Evolutionary conservation across 805 yeast species (phyloP).

Genomic region (Teunomyces tritomae): DNA sequence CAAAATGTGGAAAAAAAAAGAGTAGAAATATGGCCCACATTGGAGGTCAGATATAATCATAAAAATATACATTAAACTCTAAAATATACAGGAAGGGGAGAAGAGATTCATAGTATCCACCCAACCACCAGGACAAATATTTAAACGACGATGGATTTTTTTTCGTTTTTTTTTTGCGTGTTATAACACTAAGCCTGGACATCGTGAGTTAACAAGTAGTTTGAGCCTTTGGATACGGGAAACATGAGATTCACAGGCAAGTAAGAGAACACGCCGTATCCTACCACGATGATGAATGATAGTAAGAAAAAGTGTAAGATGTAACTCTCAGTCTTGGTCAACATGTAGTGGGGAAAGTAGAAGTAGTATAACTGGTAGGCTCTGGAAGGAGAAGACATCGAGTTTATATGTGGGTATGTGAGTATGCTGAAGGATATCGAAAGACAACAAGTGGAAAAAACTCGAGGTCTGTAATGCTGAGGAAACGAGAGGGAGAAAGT

Average conservation of each 20-base stretch:
- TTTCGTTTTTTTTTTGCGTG: neutral
- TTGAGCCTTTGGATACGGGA: conserved; percentile 29
- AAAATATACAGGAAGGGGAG: neutral
- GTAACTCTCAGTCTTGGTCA: conserved; percentile 43
- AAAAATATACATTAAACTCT: neutral
- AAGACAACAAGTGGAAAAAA: neutral
- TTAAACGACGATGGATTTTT: neutral
- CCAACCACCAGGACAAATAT: neutral
- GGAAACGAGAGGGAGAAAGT: neutral
- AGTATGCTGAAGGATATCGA: neutral
- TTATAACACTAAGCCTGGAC: neutral
- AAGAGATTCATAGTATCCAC: neutral
- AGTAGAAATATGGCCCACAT: neutral
- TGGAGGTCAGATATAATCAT: neutral
- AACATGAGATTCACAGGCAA: conserved; percentile 28
- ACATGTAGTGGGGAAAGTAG: conserved; percentile 49
- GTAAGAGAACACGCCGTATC: conserved; percentile 26
- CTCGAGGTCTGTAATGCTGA: neutral
- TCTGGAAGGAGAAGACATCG: conserved; percentile 1
- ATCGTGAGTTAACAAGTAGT: conserved; percentile 34
- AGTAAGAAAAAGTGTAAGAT: conserved; percentile 18
- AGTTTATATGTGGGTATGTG: neutral
- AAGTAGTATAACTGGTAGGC: conserved; percentile 32
- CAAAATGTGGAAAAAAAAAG: neutral
- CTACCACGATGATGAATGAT: conserved; percentile 22